A percentile compares a stretch with the other conserved stretches of the same genome.
Conservation (phyloP, 169 alveolate genomes). For the Plasmodium sp. region DNA sequence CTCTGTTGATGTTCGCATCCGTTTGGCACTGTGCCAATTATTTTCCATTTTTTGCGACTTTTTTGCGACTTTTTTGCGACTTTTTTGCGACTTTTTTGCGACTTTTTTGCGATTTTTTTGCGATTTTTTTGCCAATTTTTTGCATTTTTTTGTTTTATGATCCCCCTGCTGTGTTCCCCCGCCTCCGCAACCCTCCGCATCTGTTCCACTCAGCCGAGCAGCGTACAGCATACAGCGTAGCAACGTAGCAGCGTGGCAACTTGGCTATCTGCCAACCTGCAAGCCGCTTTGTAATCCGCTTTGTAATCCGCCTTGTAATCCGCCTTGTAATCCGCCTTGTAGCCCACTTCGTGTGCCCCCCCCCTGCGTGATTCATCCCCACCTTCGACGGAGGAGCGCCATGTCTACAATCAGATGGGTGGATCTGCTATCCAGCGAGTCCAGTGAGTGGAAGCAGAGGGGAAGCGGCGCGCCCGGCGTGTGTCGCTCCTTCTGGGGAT, state of each 20-base stretch:
- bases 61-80: too few relatives aligned
- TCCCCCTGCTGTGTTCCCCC: background rate
- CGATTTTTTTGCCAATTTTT: too few relatives aligned
- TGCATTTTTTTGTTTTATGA: background rate
- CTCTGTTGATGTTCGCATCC: background rate
- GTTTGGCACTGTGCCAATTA: background rate
- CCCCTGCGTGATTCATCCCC: background rate
- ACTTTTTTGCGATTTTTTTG: too few relatives aligned
- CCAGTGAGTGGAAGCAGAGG: slow-evolving; percentile 71
- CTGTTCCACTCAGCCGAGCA: background rate
- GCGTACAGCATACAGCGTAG: too few relatives aligned
- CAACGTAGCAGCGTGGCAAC: background rate
- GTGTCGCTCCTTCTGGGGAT: background rate
- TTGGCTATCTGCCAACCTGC: too few relatives aligned
- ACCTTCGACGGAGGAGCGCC: background rate
- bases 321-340: background rate
- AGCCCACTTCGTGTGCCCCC: background rate
- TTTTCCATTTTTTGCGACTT: background rate
- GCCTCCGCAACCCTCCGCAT: background rate
- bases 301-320: too few relatives aligned
- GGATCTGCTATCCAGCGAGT: slow-evolving; percentile 85
- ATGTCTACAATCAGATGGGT: slow-evolving; percentile 86
- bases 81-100: too few relatives aligned
- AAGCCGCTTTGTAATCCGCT: background rate
- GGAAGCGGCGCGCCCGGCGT: background rate